These are phyloP conservation scores for Trametes polyzona DNA, from an alignment of 1,284 basidiomycete species.

Conservation along the genomic window DNA sequence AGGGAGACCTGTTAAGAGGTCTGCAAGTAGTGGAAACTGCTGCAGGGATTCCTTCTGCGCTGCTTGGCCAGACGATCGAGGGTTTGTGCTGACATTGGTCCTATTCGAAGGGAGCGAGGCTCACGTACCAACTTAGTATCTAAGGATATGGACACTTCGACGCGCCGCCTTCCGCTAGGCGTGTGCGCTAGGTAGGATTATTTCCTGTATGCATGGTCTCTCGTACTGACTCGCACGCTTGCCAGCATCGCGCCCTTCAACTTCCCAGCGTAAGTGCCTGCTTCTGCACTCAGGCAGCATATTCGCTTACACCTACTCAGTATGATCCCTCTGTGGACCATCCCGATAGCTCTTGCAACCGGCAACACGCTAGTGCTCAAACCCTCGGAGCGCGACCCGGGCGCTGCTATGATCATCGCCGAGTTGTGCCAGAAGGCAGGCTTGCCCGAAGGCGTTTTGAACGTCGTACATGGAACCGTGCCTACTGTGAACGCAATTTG, in stretches of 20 bases:
- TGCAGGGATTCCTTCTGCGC: slow-evolving; percentile 79
- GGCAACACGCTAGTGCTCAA: slow-evolving; percentile 96
- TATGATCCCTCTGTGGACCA: slow-evolving; percentile 98
- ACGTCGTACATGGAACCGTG: slow-evolving; percentile 89
- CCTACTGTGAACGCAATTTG: slow-evolving; percentile 94
- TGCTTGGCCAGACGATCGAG: slow-evolving; percentile 92
- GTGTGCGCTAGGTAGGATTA: slow-evolving; percentile 73
- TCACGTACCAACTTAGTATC: slow-evolving; percentile 58
- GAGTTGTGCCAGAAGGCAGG: slow-evolving; percentile 90
- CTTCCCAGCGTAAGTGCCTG: slow-evolving; percentile 77
- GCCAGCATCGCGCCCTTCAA: slow-evolving; percentile 89
- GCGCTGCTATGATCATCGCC: slow-evolving; percentile 96
- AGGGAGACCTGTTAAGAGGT: slow-evolving; percentile 92
- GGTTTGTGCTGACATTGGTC: slow-evolving; percentile 45
- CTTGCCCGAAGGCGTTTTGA: slow-evolving; percentile 80
- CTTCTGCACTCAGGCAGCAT: background rate
- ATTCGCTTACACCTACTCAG: slow-evolving; percentile 42
- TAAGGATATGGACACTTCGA: slow-evolving; percentile 97
- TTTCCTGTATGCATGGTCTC: background rate
- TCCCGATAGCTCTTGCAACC: slow-evolving; percentile 86
- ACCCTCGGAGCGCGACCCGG: slow-evolving; percentile 95
- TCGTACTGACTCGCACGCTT: slow-evolving; percentile 8
- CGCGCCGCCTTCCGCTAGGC: slow-evolving; percentile 77
- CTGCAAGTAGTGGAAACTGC: slow-evolving; percentile 95
- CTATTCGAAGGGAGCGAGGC: background rate